A percentile compares a stretch with the other conserved stretches of the same genome.
phyloP scores from a whole-genome alignment of 2,329 filamentous ascomycete species.

The Diaporthe humulicola region DNA sequence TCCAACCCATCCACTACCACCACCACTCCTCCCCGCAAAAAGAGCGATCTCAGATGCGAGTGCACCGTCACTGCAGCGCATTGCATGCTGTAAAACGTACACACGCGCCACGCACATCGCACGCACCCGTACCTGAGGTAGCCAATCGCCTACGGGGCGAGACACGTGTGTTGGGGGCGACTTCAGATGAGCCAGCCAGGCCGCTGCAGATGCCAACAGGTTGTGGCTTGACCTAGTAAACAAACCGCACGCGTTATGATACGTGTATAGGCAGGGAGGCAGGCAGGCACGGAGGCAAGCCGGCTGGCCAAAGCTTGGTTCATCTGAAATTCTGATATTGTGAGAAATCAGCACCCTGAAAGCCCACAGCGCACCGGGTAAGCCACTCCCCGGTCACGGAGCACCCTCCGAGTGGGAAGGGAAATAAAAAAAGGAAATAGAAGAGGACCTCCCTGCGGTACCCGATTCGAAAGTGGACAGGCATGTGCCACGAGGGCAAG shows the following conservation, averaged over 20 bases:
- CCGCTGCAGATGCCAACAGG: not conserved
- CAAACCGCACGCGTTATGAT: not conserved
- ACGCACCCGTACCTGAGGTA: not conserved
- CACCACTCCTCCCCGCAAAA: not conserved
- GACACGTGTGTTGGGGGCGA: not conserved
- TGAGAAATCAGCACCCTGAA: not conserved
- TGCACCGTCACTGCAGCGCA: not conserved
- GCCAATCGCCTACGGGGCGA: not conserved
- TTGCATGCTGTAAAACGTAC: constrained; percentile 1
- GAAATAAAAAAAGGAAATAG: not conserved
- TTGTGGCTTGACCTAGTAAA: not conserved
- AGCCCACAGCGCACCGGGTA: not conserved
- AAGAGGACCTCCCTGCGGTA: not conserved
- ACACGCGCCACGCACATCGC: not conserved
- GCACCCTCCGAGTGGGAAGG: not conserved
- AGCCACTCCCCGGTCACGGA: not conserved
- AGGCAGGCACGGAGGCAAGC: not conserved
- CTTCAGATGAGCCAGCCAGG: not conserved
- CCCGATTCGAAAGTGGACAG: not conserved
- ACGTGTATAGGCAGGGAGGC: not conserved
- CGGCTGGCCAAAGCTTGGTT: constrained; percentile 4
- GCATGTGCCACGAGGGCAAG: constrained; percentile 5
- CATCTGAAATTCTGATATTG: constrained; percentile 2
- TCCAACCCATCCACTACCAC: not conserved
- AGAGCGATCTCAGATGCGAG: constrained; percentile 24